Percentiles rank a stretch among this genome's conserved stretches.
These are phyloP conservation scores for Candida pseudoviswanathii DNA, from an alignment of 1,139 yeast genomes.

Conservation along the genomic window DNA sequence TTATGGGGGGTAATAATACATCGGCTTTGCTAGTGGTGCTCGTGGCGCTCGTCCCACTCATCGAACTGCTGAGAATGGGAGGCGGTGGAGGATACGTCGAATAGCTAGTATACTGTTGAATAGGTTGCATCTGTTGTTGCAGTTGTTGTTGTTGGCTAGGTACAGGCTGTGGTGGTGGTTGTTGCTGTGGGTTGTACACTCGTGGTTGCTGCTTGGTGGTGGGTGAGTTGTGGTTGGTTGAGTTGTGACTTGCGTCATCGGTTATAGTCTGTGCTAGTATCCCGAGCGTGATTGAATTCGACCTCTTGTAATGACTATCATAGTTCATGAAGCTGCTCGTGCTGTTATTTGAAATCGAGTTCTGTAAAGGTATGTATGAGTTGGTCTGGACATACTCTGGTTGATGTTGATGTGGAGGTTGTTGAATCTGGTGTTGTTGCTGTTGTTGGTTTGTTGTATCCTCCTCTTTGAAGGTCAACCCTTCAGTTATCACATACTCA, in stretches of 20 bases:
- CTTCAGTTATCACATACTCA: conserved; percentile 17
- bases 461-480: conserved; percentile 13
- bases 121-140: conserved; percentile 4
- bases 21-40: conserved; percentile 3
- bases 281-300: conserved; percentile 18
- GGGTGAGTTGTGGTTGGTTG: conserved; percentile 5
- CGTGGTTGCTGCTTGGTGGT: conserved; percentile 4
- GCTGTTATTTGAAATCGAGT: conserved; percentile 3
- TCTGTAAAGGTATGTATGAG: conserved; percentile 2
- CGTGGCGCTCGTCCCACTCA: neutral
- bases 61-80: conserved; percentile 12
- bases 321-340: conserved; percentile 6
- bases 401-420: conserved; percentile 2
- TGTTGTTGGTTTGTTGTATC: conserved; percentile 3
- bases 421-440: neutral
- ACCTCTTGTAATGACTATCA: conserved; percentile 10
- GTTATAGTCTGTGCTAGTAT: conserved; percentile 11
- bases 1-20: conserved; percentile 17
- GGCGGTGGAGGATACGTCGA: conserved; percentile 19
- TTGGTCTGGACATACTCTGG: conserved; percentile 2
- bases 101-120: conserved; percentile 10
- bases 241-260: conserved; percentile 6
- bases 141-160: conserved; percentile 4
- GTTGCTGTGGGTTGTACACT: conserved; percentile 5
- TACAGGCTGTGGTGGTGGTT: conserved; percentile 4